phyloP scores from a whole-genome alignment of 2,329 filamentous ascomycete species.

The Fusarium nygamai region DNA sequence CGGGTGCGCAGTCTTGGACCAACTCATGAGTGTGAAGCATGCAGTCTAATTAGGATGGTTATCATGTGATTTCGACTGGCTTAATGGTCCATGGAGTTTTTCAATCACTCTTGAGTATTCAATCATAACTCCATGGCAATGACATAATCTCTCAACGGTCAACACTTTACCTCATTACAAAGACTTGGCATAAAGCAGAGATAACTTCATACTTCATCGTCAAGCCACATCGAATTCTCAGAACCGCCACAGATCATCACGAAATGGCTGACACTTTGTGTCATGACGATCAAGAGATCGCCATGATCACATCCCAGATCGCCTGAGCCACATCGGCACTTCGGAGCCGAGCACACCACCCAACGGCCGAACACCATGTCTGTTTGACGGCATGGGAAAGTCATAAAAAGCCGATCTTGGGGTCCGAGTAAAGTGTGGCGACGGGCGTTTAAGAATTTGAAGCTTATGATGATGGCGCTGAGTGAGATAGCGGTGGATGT shows the following conservation, averaged over 20 bases:
- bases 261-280: not conserved
- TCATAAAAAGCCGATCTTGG: conserved; percentile 1
- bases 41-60: too few species aligned
- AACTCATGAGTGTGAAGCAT: not conserved
- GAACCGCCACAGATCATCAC: not conserved
- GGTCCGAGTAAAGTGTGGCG: not conserved
- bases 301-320: not conserved
- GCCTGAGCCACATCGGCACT: conserved; percentile 12
- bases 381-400: conserved; percentile 14
- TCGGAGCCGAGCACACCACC: conserved; percentile 29
- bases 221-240: not conserved
- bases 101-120: not conserved
- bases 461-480: not conserved
- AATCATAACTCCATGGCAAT: not conserved
- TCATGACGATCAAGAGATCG: not conserved
- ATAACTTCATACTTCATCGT: not conserved
- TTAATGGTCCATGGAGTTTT: not conserved
- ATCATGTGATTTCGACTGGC: not conserved
- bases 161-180: not conserved
- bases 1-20: fast-evolving
- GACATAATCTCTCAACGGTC: not conserved
- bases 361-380: not conserved
- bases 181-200: not conserved
- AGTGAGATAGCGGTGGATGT: not conserved
- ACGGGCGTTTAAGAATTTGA: not conserved